Conservation (phyloP, 2,329 filamentous ascomycete species). For the Dothistroma septosporum region DNA sequence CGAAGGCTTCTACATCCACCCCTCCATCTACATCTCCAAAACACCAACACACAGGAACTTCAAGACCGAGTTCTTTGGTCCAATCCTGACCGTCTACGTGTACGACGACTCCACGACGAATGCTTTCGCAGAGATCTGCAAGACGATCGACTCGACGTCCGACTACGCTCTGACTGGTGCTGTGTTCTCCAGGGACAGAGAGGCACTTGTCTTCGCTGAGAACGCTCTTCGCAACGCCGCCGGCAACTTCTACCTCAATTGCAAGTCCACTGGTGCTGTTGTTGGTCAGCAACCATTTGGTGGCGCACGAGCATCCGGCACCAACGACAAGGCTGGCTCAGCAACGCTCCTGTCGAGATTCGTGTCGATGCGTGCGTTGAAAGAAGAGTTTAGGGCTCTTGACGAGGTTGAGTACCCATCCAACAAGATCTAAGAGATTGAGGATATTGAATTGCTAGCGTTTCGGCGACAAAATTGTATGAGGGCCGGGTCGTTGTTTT, state of each 20-base stretch:
- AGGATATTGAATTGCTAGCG: slow-evolving; percentile 5
- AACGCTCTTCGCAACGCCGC: slow-evolving; percentile 67
- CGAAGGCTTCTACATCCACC: slow-evolving; percentile 78
- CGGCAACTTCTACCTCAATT: slow-evolving; percentile 84
- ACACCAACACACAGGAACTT: slow-evolving; percentile 72
- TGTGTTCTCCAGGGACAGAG: slow-evolving; percentile 67
- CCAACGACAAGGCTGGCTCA: slow-evolving; percentile 56
- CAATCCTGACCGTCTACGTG: slow-evolving; percentile 68
- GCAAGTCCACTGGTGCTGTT: slow-evolving; percentile 60
- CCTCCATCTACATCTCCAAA: slow-evolving; percentile 73
- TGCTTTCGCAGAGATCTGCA: slow-evolving; percentile 56
- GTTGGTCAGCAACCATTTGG: slow-evolving; percentile 43
- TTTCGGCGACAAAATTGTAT: slow-evolving; percentile 2
- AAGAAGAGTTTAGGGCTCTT: slow-evolving; percentile 52
- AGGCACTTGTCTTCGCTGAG: slow-evolving; percentile 63
- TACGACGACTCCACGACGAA: slow-evolving; percentile 61
- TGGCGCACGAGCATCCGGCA: slow-evolving; percentile 53
- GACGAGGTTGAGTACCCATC: slow-evolving; percentile 51
- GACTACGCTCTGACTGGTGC: slow-evolving; percentile 76
- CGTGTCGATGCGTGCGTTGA: slow-evolving; percentile 54
- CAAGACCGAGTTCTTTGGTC: slow-evolving; percentile 76
- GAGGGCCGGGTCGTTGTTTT: neutral
- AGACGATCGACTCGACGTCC: slow-evolving; percentile 64
- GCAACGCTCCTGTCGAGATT: slow-evolving; percentile 51
- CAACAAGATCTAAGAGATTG: slow-evolving; percentile 36